Evolutionary conservation across 805 yeast species (phyloP), one percentile per base, ranked within the genome.

Genomic region (Metschnikowia lachancei): DNA sequence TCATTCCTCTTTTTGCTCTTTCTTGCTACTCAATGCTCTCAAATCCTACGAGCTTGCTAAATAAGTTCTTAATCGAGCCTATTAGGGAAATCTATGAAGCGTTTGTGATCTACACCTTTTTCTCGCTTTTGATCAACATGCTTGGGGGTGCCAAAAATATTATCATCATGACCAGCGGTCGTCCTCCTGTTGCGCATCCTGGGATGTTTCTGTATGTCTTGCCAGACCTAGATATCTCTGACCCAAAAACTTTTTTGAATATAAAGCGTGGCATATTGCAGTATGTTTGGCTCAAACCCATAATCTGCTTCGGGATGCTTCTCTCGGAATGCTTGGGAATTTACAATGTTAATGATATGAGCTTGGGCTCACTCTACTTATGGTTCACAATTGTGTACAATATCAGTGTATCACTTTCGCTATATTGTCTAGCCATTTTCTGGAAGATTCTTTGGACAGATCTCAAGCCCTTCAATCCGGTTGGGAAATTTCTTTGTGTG

Each of bases 91-190:
- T 92, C 1, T 94, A 94, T 65, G 99, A 94, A 65, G 97, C 98
- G 0, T 88, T 94, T 66, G 97, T 91, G 29, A 87, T 94, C 29
- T 94, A 94, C 65, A 89, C 97, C 1, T 94, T 94, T 63, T 92
- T 87, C 70, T 78, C 92, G 28, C 72, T 90, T 24, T 70, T 94
- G 45, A 89, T 95, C 0, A 79, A 83, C 52, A 78, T 89, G 70
- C 73, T 94, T 9, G 98, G 97, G 0, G 99, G 99, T 14, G 99
- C 95, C 61, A 74, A 95, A 41, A 81, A 81, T 48, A 89, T 94
- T 20, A 83, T 94, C 28, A 79, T 87, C 41, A 69, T 74, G 50
- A 73, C 87, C 18, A 76, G 85, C 39, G 89, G 94, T 2, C 72
- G 92, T 36, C 74, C 77, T 22, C 95, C 97, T 0, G 79, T 83